Evolutionary conservation across 805 yeast genomes (phyloP).

Genomic region (Yamadazyma nakazawae): DNA sequence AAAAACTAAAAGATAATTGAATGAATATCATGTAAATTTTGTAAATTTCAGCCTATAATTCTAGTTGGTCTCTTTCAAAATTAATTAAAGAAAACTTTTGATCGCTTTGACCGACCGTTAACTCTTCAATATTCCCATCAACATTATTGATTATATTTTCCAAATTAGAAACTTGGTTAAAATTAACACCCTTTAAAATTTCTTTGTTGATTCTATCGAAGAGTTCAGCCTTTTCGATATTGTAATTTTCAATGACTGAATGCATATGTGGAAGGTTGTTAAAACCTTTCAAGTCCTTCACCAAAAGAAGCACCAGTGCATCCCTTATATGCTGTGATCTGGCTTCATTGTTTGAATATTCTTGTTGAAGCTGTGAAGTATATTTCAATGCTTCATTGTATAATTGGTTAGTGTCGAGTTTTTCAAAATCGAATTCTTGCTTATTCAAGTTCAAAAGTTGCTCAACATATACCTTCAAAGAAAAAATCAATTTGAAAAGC

Average conservation of each 20-base stretch:
- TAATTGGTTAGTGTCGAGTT: slow-evolving; percentile 7
- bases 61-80: slow-evolving; percentile 17
- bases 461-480: slow-evolving; percentile 22
- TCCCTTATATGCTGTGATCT: slow-evolving; percentile 15
- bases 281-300: slow-evolving; percentile 17
- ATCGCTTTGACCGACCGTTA: slow-evolving; percentile 29
- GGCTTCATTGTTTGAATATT: slow-evolving; percentile 8
- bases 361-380: slow-evolving; percentile 19
- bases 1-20: neutral
- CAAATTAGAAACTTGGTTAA: slow-evolving; percentile 25
- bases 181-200: slow-evolving; percentile 23
- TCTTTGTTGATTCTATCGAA: slow-evolving; percentile 22
- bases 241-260: slow-evolving; percentile 19
- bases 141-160: slow-evolving; percentile 31
- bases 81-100: slow-evolving; percentile 34
- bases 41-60: neutral
- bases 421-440: slow-evolving; percentile 17
- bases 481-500: slow-evolving; percentile 21
- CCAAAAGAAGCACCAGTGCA: slow-evolving; percentile 22
- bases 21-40: neutral
- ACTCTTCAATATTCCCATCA: slow-evolving; percentile 25
- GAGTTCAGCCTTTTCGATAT: slow-evolving; percentile 18
- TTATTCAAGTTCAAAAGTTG: slow-evolving; percentile 6
- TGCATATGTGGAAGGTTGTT: slow-evolving; percentile 22
- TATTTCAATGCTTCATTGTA: slow-evolving; percentile 18